Base-by-base conservation (phyloP, 2,329 filamentous ascomycete genomes). In the Aspergillus pseudoviridinutans region DNA sequence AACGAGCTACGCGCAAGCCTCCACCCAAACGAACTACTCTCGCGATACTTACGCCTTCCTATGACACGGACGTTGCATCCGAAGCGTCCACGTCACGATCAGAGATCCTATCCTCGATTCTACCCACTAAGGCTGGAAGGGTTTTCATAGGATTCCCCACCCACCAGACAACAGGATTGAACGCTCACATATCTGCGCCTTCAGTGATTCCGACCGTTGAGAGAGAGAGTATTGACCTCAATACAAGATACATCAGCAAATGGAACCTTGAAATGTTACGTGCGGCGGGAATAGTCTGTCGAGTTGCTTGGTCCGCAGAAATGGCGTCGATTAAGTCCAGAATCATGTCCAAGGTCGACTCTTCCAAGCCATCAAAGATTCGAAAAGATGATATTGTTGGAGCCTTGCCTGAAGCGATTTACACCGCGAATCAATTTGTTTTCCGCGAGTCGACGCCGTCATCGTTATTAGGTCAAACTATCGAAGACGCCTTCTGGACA, bases 61-160 rank as follows among this genome's bases (percentile, higher is more conserved):
- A 93, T 69, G 91, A 96, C 66, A 91, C 94, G 66, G 82, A 85
- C 0, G 78, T 87, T 54, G 86, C 87, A 2, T 88, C 89, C 0
- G 80, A 87, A 57, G 81, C 80, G 17, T 84, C 82, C 2, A 65
- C 69, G 24, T 67, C 68, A 5, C 65, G 71, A 24, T 73, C 72
- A 28, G 91, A 96, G 69, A 87, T 99, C 7, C 97, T 99, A 72
- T 85, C 89, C 1, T 94, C 92, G 1, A 92, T 99, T 1, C 77
- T 97, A 4, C 94, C 94, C 2, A 91, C 85, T 57, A 95, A 92
- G 72, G 90, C 90, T 65, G 94, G 94, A 6, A 87, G 91, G 54
- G 90, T 99, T 55, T 99, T 97, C 68, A 99, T 99, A 68, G 94
- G 94, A 0, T 99, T 99, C 69, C 93, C 94, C 3, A 99, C 94